Conservation (phyloP, 371 early-diverging fungal genomes). For the Capniomyces stellatus region DNA sequence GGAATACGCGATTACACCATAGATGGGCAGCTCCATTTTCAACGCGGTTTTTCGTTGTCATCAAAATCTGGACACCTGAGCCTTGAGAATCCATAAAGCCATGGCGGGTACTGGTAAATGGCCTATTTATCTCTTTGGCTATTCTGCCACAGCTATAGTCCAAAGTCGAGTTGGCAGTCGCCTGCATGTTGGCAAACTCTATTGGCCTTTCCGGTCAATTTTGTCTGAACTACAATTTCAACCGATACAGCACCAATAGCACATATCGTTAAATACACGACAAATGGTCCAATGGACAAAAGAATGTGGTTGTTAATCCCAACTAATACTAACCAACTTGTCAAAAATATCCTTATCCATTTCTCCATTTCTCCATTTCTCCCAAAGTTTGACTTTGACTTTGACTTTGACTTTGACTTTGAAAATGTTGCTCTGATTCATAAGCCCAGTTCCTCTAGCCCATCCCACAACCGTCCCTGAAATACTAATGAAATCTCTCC, state of each 20-base stretch:
- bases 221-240: constrained; percentile 82
- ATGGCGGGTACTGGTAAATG: constrained; percentile 67
- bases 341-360: constrained; percentile 76
- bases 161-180: constrained; percentile 68
- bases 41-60: constrained; percentile 78
- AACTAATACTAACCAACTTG: constrained; percentile 78
- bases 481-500: constrained; percentile 77
- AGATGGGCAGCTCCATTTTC: constrained; percentile 87
- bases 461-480: constrained; percentile 91
- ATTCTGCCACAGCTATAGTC: constrained; percentile 75
- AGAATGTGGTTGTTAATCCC: constrained; percentile 93
- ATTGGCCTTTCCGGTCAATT: constrained; percentile 79
- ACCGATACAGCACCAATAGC: constrained; percentile 86
- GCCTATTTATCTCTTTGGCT: constrained; percentile 84
- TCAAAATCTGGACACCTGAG: constrained; percentile 76
- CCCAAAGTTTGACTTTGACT: constrained; percentile 60
- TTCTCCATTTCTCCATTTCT: constrained; percentile 60
- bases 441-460: constrained; percentile 93
- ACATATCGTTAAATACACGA: constrained; percentile 88
- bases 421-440: constrained; percentile 80
- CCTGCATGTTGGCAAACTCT: constrained; percentile 98
- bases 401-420: constrained; percentile 75
- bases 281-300: constrained; percentile 86
- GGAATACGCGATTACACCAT: constrained; percentile 76
- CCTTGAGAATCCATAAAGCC: constrained; percentile 96